Base-by-base conservation (phyloP, 805 yeast species). In the Yarrowia alimentaria region DNA sequence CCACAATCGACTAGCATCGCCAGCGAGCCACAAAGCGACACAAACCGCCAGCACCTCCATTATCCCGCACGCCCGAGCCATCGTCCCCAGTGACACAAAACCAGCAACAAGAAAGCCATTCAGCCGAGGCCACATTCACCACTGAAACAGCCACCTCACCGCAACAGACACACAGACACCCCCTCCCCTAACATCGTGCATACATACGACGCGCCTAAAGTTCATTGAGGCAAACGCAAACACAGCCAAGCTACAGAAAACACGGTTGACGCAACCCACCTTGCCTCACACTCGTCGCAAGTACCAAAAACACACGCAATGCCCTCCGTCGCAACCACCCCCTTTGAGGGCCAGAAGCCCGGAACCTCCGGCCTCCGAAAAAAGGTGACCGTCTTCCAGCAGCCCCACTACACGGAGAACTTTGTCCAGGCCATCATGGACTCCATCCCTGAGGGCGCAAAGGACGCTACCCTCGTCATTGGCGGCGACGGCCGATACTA, bases 401-500 rank as follows among this genome's bases (percentile, higher is more conserved):
- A 80, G 60, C 72, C 74, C 10, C 72, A 87, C 65, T 91, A 91
- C 71, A 84, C 95, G 1, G 98, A 91, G 67, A 91, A 93, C 73
- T 91, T 91, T 70, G 77, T 93, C 58, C 99, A 91, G 68, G 78
- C 96, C 6, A 77, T 88, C 54, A 66, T 90, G 51, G 79, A 79
- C 52, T 79, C 97, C 28, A 90, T 91, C 59, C 98, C 98, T 16
- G 96, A 91, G 66, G 97, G 97, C 21, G 70, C 81, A 6, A 51
- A 77, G 51, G 84, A 71, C 53, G 74, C 96, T 4, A 79, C 84
- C 3, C 72, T 91, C 54, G 97, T 90, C 1, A 81, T 91, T 57
- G 99, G 99, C 54, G 99, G 99, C 54, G 99, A 91, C 66, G 98
- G 98, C 37, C 81, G 99, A 60, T 91, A 74, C 74, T 93, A 88